Evolutionary conservation across 139 green algal genomes (phyloP).

Genomic region (Edaphochlamys debaryana): DNA sequence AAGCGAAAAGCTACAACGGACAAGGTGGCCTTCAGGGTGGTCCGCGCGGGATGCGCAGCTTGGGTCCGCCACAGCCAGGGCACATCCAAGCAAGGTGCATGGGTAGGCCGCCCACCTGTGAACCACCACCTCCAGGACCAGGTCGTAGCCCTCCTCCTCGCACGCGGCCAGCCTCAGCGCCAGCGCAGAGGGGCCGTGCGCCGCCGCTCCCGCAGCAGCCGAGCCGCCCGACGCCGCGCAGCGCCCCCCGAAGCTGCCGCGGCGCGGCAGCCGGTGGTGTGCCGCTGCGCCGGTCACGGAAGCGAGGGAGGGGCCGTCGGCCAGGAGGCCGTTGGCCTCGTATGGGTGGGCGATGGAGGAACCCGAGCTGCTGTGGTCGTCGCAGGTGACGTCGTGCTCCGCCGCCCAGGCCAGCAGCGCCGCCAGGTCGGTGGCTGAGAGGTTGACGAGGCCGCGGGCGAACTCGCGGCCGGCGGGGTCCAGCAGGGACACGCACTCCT

Average conservation of each 20-base stretch:
- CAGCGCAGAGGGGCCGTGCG: too few species aligned
- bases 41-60: background rate
- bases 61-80: too few species aligned
- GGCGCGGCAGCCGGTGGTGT: background rate
- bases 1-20: background rate
- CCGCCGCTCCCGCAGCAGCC: too few species aligned
- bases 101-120: background rate
- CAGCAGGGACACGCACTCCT: constrained; percentile 83
- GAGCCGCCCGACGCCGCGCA: too few species aligned
- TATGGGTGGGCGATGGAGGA: too few species aligned
- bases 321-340: background rate
- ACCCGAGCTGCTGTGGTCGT: background rate
- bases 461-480: constrained; percentile 79
- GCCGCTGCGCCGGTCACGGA: too few species aligned
- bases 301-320: background rate
- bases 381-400: too few species aligned
- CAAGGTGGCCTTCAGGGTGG: too few species aligned
- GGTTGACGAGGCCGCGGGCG: constrained; percentile 87
- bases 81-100: background rate
- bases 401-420: background rate
- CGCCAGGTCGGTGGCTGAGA: constrained; percentile 48
- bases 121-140: constrained; percentile 39
- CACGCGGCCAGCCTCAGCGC: too few species aligned
- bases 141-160: background rate
- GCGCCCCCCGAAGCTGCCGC: background rate